Conservation (phyloP, 2,329 filamentous ascomycete species). For the Stachybotrys chartarum region DNA sequence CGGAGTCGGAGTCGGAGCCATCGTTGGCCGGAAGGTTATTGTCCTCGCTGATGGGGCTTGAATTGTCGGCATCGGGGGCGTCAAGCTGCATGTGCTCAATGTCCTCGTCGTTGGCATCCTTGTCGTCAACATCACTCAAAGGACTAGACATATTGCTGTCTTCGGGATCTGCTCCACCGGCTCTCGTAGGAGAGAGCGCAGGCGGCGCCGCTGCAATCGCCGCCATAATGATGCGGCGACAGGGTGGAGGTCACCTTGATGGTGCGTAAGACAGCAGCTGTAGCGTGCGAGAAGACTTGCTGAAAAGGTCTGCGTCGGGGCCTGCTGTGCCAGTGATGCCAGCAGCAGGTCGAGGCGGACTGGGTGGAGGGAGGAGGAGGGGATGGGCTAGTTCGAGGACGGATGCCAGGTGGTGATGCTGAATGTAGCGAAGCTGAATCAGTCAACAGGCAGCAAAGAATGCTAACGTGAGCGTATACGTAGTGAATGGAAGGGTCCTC, state of each 20-base stretch:
- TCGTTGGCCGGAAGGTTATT: slow-evolving; percentile 18
- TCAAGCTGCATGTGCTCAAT: slow-evolving; percentile 50
- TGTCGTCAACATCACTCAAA: slow-evolving; percentile 85
- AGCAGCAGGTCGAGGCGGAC: neutral
- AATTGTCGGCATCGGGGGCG: slow-evolving; percentile 19
- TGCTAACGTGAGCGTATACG: neutral
- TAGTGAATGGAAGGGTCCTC: neutral
- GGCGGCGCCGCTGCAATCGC: slow-evolving; percentile 43
- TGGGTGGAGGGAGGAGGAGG: neutral
- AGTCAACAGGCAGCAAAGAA: neutral
- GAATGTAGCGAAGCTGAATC: neutral
- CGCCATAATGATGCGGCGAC: slow-evolving; percentile 35
- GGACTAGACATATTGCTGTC: slow-evolving; percentile 80
- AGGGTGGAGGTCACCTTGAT: neutral
- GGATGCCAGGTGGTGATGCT: neutral
- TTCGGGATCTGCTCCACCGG: slow-evolving; percentile 39
- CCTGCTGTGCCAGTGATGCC: neutral
- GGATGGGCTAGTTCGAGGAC: neutral
- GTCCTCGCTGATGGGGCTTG: slow-evolving; percentile 17
- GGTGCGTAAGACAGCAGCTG: neutral
- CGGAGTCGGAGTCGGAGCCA: slow-evolving; percentile 33
- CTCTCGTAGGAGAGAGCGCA: slow-evolving; percentile 35
- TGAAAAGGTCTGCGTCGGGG: neutral
- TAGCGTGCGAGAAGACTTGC: too few species aligned
- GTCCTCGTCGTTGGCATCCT: slow-evolving; percentile 63